Conservation (phyloP, 176 grass and related monocot species). For the Puccinellia tenuiflora region DNA sequence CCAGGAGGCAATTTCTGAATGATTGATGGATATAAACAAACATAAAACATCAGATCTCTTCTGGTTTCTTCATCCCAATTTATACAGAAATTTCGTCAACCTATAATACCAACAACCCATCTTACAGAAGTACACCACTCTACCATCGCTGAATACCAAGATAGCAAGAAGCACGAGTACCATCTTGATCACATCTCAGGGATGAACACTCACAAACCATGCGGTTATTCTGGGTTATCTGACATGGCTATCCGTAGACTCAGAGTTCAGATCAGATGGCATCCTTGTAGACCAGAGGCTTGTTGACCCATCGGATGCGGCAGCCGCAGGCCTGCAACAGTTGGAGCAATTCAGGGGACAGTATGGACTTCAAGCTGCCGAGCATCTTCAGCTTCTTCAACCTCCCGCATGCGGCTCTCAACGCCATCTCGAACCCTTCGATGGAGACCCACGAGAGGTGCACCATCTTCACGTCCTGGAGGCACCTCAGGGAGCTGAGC, state of each 20-base stretch:
- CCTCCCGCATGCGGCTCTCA: constrained; percentile 60
- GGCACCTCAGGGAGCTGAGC: constrained; percentile 68
- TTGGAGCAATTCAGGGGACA: constrained; percentile 69
- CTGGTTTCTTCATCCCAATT: not conserved
- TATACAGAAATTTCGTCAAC: not conserved
- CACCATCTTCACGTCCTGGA: constrained; percentile 95
- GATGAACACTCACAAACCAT: not conserved
- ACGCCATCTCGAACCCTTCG: constrained; percentile 71
- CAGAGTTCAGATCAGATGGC: not conserved
- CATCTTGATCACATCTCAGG: not conserved
- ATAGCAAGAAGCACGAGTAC: not conserved
- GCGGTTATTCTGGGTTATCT: constrained; percentile 9
- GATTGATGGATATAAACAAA: not conserved
- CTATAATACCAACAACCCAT: not conserved
- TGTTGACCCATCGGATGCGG: constrained; percentile 88
- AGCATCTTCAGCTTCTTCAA: constrained; percentile 98
- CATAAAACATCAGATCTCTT: not conserved
- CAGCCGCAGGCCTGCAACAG: constrained; percentile 63
- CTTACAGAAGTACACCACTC: not conserved
- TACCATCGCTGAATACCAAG: not conserved
- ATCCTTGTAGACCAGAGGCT: constrained; percentile 72
- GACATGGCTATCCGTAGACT: not conserved
- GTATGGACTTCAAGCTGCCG: constrained; percentile 40
- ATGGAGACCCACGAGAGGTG: constrained; percentile 72
- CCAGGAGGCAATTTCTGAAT: not conserved